Percentiles rank a stretch among this genome's conserved stretches.
Evolutionary conservation across 2,329 filamentous ascomycete genomes (phyloP).

Genomic region (Colletotrichum caudatum): DNA sequence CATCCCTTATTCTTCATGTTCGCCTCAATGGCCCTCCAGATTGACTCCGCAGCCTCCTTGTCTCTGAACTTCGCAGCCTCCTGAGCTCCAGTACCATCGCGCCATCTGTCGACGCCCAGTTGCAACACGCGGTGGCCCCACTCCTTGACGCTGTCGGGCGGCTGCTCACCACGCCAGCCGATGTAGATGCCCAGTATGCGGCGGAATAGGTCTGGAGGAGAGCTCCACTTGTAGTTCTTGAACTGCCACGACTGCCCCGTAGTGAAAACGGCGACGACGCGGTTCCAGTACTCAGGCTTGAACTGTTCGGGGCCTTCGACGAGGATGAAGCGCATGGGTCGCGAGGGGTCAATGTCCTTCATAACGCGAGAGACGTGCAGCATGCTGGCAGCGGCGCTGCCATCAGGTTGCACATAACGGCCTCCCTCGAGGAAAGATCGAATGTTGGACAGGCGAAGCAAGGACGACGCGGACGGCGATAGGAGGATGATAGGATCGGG

Average conservation of each 20-base stretch:
- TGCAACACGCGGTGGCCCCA: conserved; percentile 89
- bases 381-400: conserved; percentile 78
- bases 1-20: conserved; percentile 90
- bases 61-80: conserved; percentile 81
- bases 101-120: conserved; percentile 88
- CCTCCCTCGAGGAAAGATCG: conserved; percentile 92
- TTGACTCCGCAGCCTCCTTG: conserved; percentile 89
- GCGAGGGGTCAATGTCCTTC: conserved; percentile 75
- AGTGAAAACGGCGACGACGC: conserved; percentile 95
- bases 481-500: conserved; percentile 94
- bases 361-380: conserved; percentile 86
- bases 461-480: conserved; percentile 93
- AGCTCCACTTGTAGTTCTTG: conserved; percentile 96
- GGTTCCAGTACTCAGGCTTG: conserved; percentile 97
- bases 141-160: conserved; percentile 80
- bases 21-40: conserved; percentile 90
- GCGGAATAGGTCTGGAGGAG: conserved; percentile 87
- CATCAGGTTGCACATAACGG: conserved; percentile 81
- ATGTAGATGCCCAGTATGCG: conserved; percentile 90
- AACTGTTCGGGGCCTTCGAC: conserved; percentile 95
- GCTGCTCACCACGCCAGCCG: conserved; percentile 87
- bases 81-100: conserved; percentile 60
- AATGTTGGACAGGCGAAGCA: conserved; percentile 95
- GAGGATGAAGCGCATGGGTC: conserved; percentile 91
- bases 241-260: conserved; percentile 99